phyloP scores from a whole-genome alignment of 2,329 filamentous ascomycete species.

The Orbilia quercus region DNA sequence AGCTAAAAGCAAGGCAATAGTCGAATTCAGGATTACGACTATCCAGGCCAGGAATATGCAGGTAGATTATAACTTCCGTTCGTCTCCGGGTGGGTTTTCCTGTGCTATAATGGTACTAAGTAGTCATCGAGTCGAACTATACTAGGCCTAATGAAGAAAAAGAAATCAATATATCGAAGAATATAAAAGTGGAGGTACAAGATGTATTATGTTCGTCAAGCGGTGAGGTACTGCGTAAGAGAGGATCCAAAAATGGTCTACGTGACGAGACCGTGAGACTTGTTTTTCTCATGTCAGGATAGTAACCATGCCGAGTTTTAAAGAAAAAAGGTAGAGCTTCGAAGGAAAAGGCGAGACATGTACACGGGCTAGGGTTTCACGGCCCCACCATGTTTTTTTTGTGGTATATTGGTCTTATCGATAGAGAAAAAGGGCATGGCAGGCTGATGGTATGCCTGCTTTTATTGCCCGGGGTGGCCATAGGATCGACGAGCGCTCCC shows the following conservation, averaged over 20 bases:
- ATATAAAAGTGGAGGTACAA: too few relatives aligned
- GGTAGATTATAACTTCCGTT: constrained; percentile 27
- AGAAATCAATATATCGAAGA: constrained; percentile 1
- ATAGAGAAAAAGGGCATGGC: constrained; percentile 33
- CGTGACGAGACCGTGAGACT: constrained; percentile 56
- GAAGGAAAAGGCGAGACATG: background rate
- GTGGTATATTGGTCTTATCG: constrained; percentile 22
- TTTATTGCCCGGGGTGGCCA: constrained; percentile 32
- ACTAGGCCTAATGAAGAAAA: too few relatives aligned
- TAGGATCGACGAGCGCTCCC: constrained; percentile 47
- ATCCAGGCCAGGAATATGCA: too few relatives aligned
- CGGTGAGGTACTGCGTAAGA: constrained; percentile 5
- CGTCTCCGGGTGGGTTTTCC: constrained; percentile 21
- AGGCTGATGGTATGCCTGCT: constrained; percentile 10
- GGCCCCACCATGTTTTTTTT: constrained; percentile 25
- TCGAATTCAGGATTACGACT: constrained; percentile 21
- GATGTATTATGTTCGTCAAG: too few relatives aligned
- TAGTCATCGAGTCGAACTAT: constrained; percentile 2
- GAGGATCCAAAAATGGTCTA: constrained; percentile 47
- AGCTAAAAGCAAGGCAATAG: background rate
- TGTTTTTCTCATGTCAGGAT: background rate
- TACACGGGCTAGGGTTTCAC: constrained; percentile 33
- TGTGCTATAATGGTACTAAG: too few relatives aligned
- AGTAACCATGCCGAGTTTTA: too few relatives aligned
- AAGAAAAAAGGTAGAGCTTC: too few relatives aligned